phyloP scores from a whole-genome alignment of 495 filamentous ascomycete genomes.

The Penicillium daleae region DNA sequence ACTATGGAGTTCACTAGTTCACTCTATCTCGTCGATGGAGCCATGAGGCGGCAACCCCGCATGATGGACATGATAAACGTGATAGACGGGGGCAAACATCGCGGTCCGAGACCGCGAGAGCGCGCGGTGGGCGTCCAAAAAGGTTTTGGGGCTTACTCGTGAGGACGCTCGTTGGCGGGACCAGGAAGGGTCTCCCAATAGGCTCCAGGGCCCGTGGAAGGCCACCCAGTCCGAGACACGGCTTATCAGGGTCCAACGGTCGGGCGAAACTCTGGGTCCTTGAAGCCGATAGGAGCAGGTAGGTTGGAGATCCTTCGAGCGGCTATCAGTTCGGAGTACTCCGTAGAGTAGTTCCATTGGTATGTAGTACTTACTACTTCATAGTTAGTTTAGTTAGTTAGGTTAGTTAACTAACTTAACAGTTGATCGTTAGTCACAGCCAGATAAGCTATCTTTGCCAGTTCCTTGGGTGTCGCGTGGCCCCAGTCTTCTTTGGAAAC shows the following conservation, averaged over 20 bases:
- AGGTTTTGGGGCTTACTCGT: neutral
- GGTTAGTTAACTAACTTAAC: too few relatives aligned
- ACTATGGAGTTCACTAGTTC: too few relatives aligned
- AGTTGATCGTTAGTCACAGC: neutral
- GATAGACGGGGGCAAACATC: constrained; percentile 16
- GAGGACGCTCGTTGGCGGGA: neutral
- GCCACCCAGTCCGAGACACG: constrained; percentile 9
- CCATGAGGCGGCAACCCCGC: constrained; percentile 24
- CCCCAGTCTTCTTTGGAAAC: neutral
- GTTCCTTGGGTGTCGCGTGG: neutral
- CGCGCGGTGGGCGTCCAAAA: constrained; percentile 20
- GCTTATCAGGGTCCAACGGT: constrained; percentile 18
- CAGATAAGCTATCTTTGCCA: neutral
- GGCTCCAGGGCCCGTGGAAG: neutral
- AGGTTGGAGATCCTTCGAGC: too few relatives aligned
- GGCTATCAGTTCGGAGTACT: neutral
- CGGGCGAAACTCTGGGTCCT: neutral
- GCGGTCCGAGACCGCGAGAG: constrained; percentile 32
- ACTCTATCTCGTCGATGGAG: too few relatives aligned
- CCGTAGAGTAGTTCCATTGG: neutral
- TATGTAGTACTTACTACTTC: neutral
- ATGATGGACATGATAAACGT: constrained; percentile 20
- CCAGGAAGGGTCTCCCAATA: neutral
- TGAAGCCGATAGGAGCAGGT: neutral
- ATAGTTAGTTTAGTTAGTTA: too few relatives aligned